phyloP scores from a whole-genome alignment of 352 stramenopile genomes.

The Bremia lactucae region DNA sequence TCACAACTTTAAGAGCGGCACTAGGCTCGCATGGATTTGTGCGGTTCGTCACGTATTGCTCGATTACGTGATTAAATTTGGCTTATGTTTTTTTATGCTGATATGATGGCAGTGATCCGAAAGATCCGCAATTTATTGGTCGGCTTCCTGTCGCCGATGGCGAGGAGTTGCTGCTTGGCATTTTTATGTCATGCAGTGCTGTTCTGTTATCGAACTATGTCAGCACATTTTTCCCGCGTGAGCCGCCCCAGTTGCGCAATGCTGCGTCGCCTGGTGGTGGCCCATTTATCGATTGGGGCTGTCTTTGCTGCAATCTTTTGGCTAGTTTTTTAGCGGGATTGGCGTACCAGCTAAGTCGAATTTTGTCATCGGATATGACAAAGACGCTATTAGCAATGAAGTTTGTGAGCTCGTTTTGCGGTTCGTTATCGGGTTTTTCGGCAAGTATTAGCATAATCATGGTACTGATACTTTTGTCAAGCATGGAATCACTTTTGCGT shows the following conservation, averaged over 20 bases:
- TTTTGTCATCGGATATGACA: conserved; percentile 27
- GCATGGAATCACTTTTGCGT: too few relatives aligned
- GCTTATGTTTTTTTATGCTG: neutral
- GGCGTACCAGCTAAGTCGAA: conserved; percentile 39
- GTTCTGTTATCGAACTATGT: conserved; percentile 46
- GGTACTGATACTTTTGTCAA: conserved; percentile 11
- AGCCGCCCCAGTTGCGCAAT: conserved; percentile 9
- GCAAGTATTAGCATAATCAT: conserved; percentile 39
- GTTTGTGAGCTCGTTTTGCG: conserved; percentile 73
- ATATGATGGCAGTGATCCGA: conserved; percentile 50
- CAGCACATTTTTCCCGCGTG: conserved; percentile 15
- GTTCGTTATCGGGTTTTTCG: conserved; percentile 57
- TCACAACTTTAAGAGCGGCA: conserved; percentile 31
- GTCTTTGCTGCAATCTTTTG: conserved; percentile 43
- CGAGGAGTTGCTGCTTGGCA: conserved; percentile 58
- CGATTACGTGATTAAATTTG: neutral
- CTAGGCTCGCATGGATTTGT: conserved; percentile 56
- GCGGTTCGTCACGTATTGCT: conserved; percentile 21
- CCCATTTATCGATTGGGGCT: conserved; percentile 43
- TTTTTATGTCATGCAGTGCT: conserved; percentile 62
- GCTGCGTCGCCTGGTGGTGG: conserved; percentile 9
- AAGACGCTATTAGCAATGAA: conserved; percentile 58
- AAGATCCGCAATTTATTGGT: conserved; percentile 68
- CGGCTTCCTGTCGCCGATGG: conserved; percentile 43
- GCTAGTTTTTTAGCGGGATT: conserved; percentile 34